Percentiles rank a stretch among this genome's conserved stretches.
Conservation (phyloP, 2,329 filamentous ascomycete species). For the Verticillium zaregamsianum region DNA sequence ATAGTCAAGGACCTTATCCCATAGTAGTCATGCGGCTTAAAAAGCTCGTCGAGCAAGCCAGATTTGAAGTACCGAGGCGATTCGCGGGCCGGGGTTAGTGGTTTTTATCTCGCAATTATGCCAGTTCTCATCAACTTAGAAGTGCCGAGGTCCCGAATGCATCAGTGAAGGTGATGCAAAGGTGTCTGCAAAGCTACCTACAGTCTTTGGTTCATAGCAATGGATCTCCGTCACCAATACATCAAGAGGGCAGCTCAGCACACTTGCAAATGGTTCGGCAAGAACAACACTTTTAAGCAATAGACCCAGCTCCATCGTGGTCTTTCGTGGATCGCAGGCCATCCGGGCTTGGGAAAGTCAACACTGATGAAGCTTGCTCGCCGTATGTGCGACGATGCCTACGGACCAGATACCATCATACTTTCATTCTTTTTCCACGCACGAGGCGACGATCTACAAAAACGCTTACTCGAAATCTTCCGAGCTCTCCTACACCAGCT, state of each 20-base stretch:
- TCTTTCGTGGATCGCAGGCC: conserved; percentile 33
- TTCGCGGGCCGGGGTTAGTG: too few relatives aligned
- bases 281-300: conserved; percentile 15
- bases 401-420: conserved; percentile 8
- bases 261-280: conserved; percentile 27
- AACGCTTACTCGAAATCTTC: conserved; percentile 25
- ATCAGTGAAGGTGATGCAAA: conserved; percentile 5
- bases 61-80: not conserved
- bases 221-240: conserved; percentile 19
- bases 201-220: conserved; percentile 24
- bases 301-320: conserved; percentile 16
- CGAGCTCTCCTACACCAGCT: conserved; percentile 28
- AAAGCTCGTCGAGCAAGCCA: too few relatives aligned
- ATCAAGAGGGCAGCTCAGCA: conserved; percentile 16
- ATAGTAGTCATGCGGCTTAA: not conserved
- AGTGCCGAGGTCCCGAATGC: not conserved
- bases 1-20: not conserved
- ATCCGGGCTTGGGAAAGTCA: conserved; percentile 35
- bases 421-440: conserved; percentile 33
- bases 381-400: conserved; percentile 9
- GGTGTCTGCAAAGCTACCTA: conserved; percentile 27
- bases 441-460: conserved; percentile 25
- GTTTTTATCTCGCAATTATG: too few relatives aligned
- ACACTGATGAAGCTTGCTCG: conserved; percentile 30
- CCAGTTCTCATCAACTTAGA: not conserved